phyloP scores from a whole-genome alignment of 2,329 filamentous ascomycete species.

The Amylocarpus encephaloides region DNA sequence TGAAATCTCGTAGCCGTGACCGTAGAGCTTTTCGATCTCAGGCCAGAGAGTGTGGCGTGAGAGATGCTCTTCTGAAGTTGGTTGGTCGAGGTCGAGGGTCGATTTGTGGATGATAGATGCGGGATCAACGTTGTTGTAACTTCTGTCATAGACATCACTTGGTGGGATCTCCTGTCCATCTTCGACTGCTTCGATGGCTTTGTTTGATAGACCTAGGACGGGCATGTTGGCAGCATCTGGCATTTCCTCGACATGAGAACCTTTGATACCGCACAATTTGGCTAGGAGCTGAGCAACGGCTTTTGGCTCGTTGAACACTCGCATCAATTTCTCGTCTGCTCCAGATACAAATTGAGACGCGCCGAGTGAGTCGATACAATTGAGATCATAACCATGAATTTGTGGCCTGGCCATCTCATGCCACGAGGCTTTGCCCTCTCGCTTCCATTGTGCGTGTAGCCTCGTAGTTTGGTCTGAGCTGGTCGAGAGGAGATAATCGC shows the following conservation, averaged over 20 bases:
- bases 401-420: slow-evolving; percentile 94
- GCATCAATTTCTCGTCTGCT: slow-evolving; percentile 95
- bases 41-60: slow-evolving; percentile 91
- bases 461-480: slow-evolving; percentile 89
- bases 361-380: slow-evolving; percentile 77
- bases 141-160: slow-evolving; percentile 36
- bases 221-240: slow-evolving; percentile 92
- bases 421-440: slow-evolving; percentile 56
- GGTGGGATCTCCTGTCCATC: slow-evolving; percentile 42
- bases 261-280: slow-evolving; percentile 56
- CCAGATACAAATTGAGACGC: slow-evolving; percentile 80
- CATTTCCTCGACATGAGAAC: slow-evolving; percentile 41
- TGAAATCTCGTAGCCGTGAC: slow-evolving; percentile 95
- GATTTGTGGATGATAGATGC: slow-evolving; percentile 51
- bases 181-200: slow-evolving; percentile 63
- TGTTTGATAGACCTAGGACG: slow-evolving; percentile 91
- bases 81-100: slow-evolving; percentile 60
- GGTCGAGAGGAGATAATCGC: slow-evolving; percentile 81
- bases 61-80: slow-evolving; percentile 84
- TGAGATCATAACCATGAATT: slow-evolving; percentile 96
- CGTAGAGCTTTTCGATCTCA: slow-evolving; percentile 93
- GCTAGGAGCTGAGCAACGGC: slow-evolving; percentile 71
- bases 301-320: slow-evolving; percentile 86
- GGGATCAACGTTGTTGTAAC: slow-evolving; percentile 49
- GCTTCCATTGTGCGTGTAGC: slow-evolving; percentile 74